A percentile compares a stretch with the other conserved stretches of the same genome.
Evolutionary conservation across 768 basidiomycete species (phyloP).

Genomic region (Gloeophyllum trabeum): DNA sequence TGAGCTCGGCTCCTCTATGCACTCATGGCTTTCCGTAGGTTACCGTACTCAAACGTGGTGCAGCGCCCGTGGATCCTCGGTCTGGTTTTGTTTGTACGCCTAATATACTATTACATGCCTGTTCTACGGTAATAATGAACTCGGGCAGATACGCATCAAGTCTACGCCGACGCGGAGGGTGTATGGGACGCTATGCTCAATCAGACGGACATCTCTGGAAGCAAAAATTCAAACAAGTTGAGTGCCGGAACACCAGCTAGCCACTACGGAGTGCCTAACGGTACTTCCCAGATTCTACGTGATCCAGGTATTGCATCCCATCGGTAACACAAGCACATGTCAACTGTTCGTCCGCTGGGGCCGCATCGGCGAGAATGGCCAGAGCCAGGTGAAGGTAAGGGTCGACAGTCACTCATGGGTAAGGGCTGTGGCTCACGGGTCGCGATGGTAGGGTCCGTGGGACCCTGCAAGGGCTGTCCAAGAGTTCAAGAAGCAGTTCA

Average conservation of each 20-base stretch:
- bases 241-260: not conserved
- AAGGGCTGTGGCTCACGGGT: not conserved
- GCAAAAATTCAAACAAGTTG: slow-evolving; percentile 37
- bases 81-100: slow-evolving; percentile 35
- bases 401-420: not conserved
- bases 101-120: not conserved
- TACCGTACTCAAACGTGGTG: slow-evolving; percentile 38
- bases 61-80: slow-evolving; percentile 40
- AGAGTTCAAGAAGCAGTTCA: slow-evolving; percentile 55
- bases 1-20: not conserved
- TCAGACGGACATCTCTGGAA: slow-evolving; percentile 40
- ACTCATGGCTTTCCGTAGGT: slow-evolving; percentile 17
- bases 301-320: slow-evolving; percentile 41
- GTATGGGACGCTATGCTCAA: slow-evolving; percentile 56
- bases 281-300: slow-evolving; percentile 37
- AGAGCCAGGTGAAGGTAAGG: slow-evolving; percentile 34
- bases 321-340: slow-evolving; percentile 23
- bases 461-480: slow-evolving; percentile 23
- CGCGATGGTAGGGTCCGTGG: slow-evolving; percentile 34
- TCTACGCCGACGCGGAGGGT: slow-evolving; percentile 27
- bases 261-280: not conserved
- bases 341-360: slow-evolving; percentile 46
- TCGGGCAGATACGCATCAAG: slow-evolving; percentile 36
- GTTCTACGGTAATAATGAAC: not conserved
- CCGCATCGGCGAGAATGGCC: slow-evolving; percentile 48